Conservation (phyloP, 805 yeast species). For the Ogataea henricii region DNA sequence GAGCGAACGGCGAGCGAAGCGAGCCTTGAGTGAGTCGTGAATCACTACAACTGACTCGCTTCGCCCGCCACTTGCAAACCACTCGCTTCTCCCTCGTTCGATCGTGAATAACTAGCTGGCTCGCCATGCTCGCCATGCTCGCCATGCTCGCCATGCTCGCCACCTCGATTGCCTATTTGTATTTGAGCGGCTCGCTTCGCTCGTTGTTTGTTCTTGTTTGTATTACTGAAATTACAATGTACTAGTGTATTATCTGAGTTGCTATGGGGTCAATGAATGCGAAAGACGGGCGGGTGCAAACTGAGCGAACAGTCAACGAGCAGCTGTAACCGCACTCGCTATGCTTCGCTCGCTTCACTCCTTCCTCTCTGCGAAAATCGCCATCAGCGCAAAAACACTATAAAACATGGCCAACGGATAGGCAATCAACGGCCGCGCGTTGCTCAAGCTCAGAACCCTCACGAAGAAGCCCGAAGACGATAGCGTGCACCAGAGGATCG, state of each 20-base stretch:
- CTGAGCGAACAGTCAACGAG: neutral
- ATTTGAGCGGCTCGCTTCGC: too few species aligned
- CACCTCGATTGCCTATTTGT: neutral
- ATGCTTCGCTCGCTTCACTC: conserved; percentile 9
- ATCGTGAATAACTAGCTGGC: too few species aligned
- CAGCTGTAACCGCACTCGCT: too few species aligned
- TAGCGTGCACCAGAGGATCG: conserved; percentile 88
- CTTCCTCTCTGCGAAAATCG: conserved; percentile 60
- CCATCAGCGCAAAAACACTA: conserved; percentile 93
- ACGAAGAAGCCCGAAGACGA: conserved; percentile 93
- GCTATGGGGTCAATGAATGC: too few species aligned
- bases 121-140: too few species aligned
- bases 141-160: too few species aligned
- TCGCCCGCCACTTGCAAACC: too few species aligned
- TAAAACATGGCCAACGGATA: conserved; percentile 92
- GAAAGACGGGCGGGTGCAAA: too few species aligned
- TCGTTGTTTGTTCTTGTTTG: too few species aligned
- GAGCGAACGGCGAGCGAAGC: too few species aligned
- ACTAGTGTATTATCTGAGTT: neutral
- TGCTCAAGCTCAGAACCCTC: conserved; percentile 75
- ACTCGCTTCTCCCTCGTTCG: too few species aligned
- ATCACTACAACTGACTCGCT: too few species aligned
- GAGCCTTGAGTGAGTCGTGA: neutral
- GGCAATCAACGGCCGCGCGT: conserved; percentile 88
- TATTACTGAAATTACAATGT: neutral